Evolutionary conservation across 208 protist genomes (phyloP), one percentile per base, ranked within the genome.

Genomic region (Angomonas desouzai): DNA sequence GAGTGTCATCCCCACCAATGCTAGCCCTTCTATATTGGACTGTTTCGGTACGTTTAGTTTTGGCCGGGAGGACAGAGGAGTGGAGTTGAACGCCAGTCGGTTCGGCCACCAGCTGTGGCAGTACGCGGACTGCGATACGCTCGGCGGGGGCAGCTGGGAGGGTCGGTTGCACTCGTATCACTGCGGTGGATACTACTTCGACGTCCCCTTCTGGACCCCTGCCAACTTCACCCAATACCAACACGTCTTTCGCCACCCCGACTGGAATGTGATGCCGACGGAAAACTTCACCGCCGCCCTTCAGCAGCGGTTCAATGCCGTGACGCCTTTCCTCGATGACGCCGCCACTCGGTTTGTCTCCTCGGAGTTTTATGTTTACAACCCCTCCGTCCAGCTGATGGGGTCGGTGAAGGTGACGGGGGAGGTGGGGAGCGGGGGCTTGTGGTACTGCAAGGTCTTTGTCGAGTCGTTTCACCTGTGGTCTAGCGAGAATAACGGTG

Each of bases 141-240:
- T 77, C 34, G 58, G 63, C 0, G 75, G 79, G 22, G 51, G 13
- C 43, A 22, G n/a, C 0, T 56, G n/a, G 18, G 23, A 28, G 2
- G 48, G 22, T 3, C 0, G 72, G 3, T 13, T 28, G 0, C 36
- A 57, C 48, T 51, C 32, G 13, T 87, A 83, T 47, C 70, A 87
- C 69, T 87, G 81, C 48, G 76, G 81, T 32, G 81, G 81, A 7
- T 87, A 70, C 48, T 56, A 72, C 56, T 76, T 83, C 48, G 74
- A 83, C 28, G 57, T 77, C 1, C 76, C 81, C 11, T 57, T 76
- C 16, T 84, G 69, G 69, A 57, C 51, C n/a, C 3, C 10, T 16
- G 20, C 9, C 18, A 51, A 23, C n/a, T 27, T 51, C 45, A 23
- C 20, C 6, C 45, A 51, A 51, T 27, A 51, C 10, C 45, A 4